Conservation (phyloP, 1,284 basidiomycete genomes). For the Chalciporus sp. region DNA sequence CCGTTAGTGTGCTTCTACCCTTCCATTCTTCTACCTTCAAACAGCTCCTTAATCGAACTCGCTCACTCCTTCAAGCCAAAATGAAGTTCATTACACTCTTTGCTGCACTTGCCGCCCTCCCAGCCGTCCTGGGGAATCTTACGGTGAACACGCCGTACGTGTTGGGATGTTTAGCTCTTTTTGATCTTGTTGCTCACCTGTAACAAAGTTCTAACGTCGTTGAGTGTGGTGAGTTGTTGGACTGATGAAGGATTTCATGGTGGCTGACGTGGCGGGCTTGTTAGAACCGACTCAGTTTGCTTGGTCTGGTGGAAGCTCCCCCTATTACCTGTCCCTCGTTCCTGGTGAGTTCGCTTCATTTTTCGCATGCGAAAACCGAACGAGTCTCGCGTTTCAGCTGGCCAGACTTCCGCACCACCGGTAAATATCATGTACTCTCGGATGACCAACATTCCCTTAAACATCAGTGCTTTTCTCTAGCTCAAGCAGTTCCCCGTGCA, state of each 20-base stretch:
- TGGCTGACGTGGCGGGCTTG: not conserved
- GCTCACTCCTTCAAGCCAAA: constrained; percentile 30
- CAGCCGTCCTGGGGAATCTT: constrained; percentile 46
- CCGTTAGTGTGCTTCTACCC: too few relatives aligned
- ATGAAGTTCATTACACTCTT: constrained; percentile 57
- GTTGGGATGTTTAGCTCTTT: constrained; percentile 13
- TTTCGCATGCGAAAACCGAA: not conserved
- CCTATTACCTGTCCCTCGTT: constrained; percentile 68
- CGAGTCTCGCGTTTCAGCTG: constrained; percentile 41
- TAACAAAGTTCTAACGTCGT: constrained; percentile 42
- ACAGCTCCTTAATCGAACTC: constrained; percentile 12
- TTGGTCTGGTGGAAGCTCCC: constrained; percentile 57
- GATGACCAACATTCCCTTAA: not conserved
- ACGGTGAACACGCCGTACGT: constrained; percentile 74
- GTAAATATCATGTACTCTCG: constrained; percentile 38
- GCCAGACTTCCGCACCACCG: constrained; percentile 54
- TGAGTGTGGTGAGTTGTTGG: constrained; percentile 51
- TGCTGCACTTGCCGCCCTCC: constrained; percentile 46
- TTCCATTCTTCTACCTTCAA: not conserved
- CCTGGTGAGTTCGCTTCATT: constrained; percentile 49
- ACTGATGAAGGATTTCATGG: not conserved
- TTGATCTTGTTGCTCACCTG: constrained; percentile 1
- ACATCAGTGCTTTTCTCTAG: constrained; percentile 31
- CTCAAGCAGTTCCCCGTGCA: constrained; percentile 56
- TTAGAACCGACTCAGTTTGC: constrained; percentile 60